Evolutionary conservation across 345 rosid genomes (phyloP).

Genomic region (Hibiscus tridactylites): DNA sequence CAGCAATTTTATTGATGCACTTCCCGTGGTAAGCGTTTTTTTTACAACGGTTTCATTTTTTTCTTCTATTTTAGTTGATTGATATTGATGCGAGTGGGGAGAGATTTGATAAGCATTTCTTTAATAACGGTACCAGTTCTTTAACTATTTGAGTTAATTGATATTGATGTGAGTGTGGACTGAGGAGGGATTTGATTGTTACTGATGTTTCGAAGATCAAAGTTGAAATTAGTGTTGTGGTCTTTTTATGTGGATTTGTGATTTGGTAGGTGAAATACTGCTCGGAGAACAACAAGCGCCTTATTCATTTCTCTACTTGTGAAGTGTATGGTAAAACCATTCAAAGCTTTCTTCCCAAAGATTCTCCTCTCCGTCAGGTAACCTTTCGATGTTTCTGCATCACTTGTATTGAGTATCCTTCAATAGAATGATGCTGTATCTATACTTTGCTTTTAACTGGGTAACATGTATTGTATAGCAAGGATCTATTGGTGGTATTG

Average conservation of each 20-base stretch:
- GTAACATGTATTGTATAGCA: background rate
- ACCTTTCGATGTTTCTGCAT: conserved; percentile 18
- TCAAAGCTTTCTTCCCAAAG: conserved; percentile 89
- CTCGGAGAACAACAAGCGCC: conserved; percentile 92
- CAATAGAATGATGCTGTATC: background rate
- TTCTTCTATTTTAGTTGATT: background rate
- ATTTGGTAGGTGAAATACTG: conserved; percentile 76
- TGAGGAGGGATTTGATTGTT: conserved; percentile 8
- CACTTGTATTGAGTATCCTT: background rate
- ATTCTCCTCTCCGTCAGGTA: conserved; percentile 90
- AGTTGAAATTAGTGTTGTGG: conserved; percentile 16
- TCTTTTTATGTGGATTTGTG: conserved; percentile 14
- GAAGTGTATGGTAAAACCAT: conserved; percentile 99
- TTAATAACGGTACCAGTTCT: background rate
- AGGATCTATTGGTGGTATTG: background rate
- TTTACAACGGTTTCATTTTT: background rate
- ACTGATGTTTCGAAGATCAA: background rate
- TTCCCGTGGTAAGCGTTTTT: conserved; percentile 77
- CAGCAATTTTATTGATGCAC: conserved; percentile 97
- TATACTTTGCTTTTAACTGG: background rate
- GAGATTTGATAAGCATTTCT: background rate
- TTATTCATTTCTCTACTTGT: conserved; percentile 97
- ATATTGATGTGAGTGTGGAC: background rate
- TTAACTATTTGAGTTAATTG: conserved; percentile 1
- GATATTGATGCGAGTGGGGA: background rate